A percentile compares a stretch with the other conserved stretches of the same genome.
Conservation (phyloP, 371 early-diverging fungal genomes). For the Rhizopus arrhizus region DNA sequence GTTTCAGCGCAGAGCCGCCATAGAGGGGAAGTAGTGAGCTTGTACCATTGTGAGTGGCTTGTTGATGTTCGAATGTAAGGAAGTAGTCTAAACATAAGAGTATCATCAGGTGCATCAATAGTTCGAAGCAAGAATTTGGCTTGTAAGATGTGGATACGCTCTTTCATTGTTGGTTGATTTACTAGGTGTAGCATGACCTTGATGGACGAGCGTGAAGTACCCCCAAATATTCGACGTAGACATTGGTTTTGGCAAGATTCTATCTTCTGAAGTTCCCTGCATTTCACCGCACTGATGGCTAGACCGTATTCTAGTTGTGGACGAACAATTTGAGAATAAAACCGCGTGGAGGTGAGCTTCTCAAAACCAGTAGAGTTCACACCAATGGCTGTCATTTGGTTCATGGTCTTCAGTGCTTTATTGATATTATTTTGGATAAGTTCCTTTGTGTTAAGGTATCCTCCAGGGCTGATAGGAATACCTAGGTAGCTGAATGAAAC, state of each 20-base stretch:
- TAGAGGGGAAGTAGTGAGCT: no score
- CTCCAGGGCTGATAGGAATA: no score
- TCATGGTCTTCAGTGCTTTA: no score
- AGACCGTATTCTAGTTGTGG: constrained; percentile 23
- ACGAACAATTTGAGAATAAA: constrained; percentile 15
- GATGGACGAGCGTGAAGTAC: constrained; percentile 1
- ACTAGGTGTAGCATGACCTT: constrained; percentile 12
- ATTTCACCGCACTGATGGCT: constrained; percentile 3
- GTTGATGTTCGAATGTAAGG: background rate
- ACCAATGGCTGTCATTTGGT: background rate
- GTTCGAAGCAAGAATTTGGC: constrained; percentile 6
- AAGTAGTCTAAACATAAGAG: background rate
- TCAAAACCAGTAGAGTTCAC: background rate
- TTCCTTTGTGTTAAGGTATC: no score
- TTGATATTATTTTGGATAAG: no score
- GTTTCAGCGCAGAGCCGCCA: no score
- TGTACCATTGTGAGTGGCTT: no score
- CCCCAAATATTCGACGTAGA: constrained; percentile 16
- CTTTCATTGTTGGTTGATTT: constrained; percentile 8
- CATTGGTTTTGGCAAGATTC: constrained; percentile 11
- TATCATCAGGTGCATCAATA: background rate
- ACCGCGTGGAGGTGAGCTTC: background rate
- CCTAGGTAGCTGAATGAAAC: no score
- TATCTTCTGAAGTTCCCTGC: background rate
- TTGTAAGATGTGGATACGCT: background rate